phyloP scores from a whole-genome alignment of 306 rosid species.

The Gastrolobium villosum region DNA sequence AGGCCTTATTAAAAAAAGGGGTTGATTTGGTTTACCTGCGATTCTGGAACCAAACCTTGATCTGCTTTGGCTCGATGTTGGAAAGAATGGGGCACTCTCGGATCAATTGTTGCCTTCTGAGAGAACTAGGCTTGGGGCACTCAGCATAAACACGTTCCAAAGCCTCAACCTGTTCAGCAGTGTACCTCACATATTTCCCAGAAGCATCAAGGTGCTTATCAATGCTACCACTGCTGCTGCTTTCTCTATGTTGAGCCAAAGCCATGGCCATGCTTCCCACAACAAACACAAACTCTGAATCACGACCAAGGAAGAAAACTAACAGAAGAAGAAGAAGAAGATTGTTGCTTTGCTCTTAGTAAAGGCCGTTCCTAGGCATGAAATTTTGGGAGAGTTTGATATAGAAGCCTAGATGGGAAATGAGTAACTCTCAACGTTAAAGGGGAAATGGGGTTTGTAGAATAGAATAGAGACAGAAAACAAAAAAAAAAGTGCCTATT shows the following conservation, averaged over 20 bases:
- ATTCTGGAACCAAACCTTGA: constrained; percentile 99
- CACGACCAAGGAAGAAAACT: constrained; percentile 22
- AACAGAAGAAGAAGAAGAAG: constrained; percentile 14
- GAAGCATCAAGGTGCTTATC: constrained; percentile 78
- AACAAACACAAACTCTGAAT: constrained; percentile 21
- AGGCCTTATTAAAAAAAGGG: not conserved
- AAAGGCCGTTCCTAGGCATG: constrained; percentile 50
- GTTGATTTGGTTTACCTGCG: constrained; percentile 64
- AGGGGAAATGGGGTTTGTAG: constrained; percentile 23
- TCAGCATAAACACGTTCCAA: constrained; percentile 91
- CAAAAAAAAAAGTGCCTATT: not conserved
- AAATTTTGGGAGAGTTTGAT: constrained; percentile 19
- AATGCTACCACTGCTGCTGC: constrained; percentile 84
- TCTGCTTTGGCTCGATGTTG: constrained; percentile 96
- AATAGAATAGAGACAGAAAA: constrained; percentile 42
- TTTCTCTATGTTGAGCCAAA: constrained; percentile 86
- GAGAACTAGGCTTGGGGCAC: constrained; percentile 96
- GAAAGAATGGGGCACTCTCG: constrained; percentile 94
- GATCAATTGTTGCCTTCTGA: constrained; percentile 91
- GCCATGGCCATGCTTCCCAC: constrained; percentile 80
- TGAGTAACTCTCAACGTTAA: constrained; percentile 31
- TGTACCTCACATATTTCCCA: constrained; percentile 94
- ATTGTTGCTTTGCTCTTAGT: constrained; percentile 34
- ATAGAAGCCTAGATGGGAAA: constrained; percentile 16
- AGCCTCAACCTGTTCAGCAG: constrained; percentile 95